A percentile compares a stretch with the other conserved stretches of the same genome.
phyloP scores from a whole-genome alignment of 768 basidiomycete genomes.

The Daedalea quercina region DNA sequence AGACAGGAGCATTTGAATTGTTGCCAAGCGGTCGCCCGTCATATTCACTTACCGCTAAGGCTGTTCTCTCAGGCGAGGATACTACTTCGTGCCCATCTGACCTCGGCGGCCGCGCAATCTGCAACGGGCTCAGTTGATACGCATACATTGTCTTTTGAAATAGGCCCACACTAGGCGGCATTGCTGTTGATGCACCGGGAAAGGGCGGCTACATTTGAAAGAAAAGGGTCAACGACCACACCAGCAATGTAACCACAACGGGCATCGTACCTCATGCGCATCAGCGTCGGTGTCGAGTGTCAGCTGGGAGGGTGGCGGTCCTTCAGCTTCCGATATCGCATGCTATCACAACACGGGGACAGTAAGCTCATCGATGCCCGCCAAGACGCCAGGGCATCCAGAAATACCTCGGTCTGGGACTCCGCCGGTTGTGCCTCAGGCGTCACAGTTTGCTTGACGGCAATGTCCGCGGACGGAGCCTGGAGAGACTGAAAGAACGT shows the following conservation, averaged over 20 bases:
- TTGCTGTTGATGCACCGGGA: too few species aligned
- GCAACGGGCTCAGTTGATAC: too few species aligned
- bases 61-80: background rate
- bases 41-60: background rate
- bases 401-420: background rate
- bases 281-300: conserved; percentile 3
- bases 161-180: too few species aligned
- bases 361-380: background rate
- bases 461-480: background rate
- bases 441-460: background rate
- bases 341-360: background rate
- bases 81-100: background rate
- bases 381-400: background rate
- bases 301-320: conserved; percentile 17
- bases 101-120: background rate
- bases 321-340: conserved; percentile 11
- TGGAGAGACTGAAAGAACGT: background rate
- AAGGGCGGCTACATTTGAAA: too few species aligned
- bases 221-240: too few species aligned
- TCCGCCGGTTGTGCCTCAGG: background rate
- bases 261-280: background rate
- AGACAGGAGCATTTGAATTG: background rate
- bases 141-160: too few species aligned
- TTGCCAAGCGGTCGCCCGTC: background rate
- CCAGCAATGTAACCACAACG: too few species aligned